Evolutionary conservation across 2,329 filamentous ascomycete species (phyloP).

Genomic region (Aspergillus ustus): DNA sequence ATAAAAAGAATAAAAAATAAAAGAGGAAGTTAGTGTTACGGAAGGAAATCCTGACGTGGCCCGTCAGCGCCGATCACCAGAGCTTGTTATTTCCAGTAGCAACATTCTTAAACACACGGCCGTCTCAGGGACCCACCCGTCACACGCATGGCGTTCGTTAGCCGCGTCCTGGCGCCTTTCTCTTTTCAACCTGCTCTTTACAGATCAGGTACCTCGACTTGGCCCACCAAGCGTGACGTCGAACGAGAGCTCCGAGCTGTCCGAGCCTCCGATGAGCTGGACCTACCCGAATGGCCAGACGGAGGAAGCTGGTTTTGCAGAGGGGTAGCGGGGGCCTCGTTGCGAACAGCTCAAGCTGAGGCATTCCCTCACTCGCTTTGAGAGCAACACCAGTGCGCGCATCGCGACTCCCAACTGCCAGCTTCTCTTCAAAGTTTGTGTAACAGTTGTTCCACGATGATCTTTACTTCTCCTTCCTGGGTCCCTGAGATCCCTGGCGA

Average conservation of each 20-base stretch:
- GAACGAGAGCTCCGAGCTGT: background rate
- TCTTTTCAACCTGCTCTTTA: background rate
- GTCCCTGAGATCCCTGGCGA: slow-evolving; percentile 14
- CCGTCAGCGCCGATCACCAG: background rate
- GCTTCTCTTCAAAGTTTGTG: background rate
- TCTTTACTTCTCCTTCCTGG: slow-evolving; percentile 14
- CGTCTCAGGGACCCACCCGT: background rate
- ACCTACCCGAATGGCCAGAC: background rate
- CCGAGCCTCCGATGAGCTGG: background rate
- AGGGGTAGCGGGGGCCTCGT: background rate
- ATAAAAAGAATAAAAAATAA: background rate
- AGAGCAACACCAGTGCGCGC: background rate
- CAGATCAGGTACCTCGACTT: background rate
- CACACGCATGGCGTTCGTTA: background rate
- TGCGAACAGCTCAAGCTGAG: background rate
- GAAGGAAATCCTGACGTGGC: background rate
- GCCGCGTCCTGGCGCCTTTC: background rate
- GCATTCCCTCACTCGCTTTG: background rate
- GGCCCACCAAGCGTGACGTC: background rate
- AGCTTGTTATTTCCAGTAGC: background rate
- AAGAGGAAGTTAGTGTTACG: background rate
- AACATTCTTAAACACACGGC: background rate
- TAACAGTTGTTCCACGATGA: slow-evolving; percentile 2
- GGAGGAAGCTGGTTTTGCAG: background rate
- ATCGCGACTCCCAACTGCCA: background rate